Percentiles rank a stretch among this genome's conserved stretches.
These are phyloP conservation scores for Sporothrix sp. DNA, from an alignment of 2,329 filamentous ascomycete species.

Conservation along the genomic window DNA sequence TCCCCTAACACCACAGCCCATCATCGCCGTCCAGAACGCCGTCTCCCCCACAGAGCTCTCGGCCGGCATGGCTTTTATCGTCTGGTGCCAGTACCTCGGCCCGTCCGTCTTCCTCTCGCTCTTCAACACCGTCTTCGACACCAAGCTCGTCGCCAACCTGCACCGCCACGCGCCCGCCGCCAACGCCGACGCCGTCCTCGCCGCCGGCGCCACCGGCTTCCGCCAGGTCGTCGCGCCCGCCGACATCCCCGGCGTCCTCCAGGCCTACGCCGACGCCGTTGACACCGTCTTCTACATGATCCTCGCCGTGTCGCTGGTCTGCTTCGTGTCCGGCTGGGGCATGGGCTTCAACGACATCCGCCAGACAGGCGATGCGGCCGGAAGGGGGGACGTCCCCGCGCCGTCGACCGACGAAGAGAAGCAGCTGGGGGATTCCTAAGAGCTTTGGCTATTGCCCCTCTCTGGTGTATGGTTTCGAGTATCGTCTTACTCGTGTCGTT, in stretches of 20 bases:
- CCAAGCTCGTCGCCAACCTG: conserved; percentile 23
- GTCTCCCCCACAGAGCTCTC: conserved; percentile 20
- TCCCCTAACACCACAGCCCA: conserved; percentile 15
- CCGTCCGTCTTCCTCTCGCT: conserved; percentile 40
- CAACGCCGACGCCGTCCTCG: conserved; percentile 9
- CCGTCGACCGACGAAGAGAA: too few relatives aligned
- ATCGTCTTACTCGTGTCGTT: too few relatives aligned
- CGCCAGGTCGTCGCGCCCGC: conserved; percentile 23
- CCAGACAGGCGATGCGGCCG: too few relatives aligned
- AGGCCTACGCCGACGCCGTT: conserved; percentile 30
- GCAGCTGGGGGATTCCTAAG: too few relatives aligned
- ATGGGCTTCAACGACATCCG: conserved; percentile 39
- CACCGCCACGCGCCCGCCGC: conserved; percentile 2
- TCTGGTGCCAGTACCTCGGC: conserved; percentile 43
- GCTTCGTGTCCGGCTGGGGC: conserved; percentile 31
- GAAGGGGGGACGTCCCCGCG: too few relatives aligned
- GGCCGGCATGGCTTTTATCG: conserved; percentile 26
- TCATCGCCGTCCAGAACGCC: conserved; percentile 23
- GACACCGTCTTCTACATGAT: conserved; percentile 32
- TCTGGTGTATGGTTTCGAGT: too few relatives aligned
- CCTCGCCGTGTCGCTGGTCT: conserved; percentile 26
- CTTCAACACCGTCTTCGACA: conserved; percentile 43
- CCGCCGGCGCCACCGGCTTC: conserved; percentile 22
- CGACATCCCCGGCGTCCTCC: conserved; percentile 27
- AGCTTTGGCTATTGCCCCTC: too few relatives aligned